These are phyloP conservation scores for Stagonosporopsis rhizophila DNA, from an alignment of 2,329 filamentous ascomycete genomes.

Conservation along the genomic window DNA sequence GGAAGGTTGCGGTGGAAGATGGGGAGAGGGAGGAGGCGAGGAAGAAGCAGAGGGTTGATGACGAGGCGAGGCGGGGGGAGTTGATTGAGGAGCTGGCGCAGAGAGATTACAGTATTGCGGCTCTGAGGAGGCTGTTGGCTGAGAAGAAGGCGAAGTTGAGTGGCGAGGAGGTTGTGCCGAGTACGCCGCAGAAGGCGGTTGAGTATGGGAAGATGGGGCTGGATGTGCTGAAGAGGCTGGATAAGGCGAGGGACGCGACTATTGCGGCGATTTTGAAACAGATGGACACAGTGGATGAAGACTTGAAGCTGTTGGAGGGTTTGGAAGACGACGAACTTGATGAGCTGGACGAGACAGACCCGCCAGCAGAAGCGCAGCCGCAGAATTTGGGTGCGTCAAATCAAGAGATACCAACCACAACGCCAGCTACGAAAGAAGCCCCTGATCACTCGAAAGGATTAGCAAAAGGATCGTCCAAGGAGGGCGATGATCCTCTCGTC, in stretches of 20 bases:
- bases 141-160: slow-evolving; percentile 51
- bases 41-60: slow-evolving; percentile 48
- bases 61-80: slow-evolving; percentile 45
- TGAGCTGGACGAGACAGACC: slow-evolving; percentile 14
- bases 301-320: slow-evolving; percentile 37
- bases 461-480: not conserved
- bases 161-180: slow-evolving; percentile 29
- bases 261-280: slow-evolving; percentile 60
- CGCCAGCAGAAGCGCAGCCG: not conserved
- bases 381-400: not conserved
- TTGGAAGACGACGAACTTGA: slow-evolving; percentile 32
- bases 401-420: not conserved
- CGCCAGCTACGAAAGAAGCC: not conserved
- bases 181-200: slow-evolving; percentile 41
- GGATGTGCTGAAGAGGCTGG: slow-evolving; percentile 51
- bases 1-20: slow-evolving; percentile 43
- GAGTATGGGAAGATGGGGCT: slow-evolving; percentile 55
- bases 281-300: slow-evolving; percentile 59
- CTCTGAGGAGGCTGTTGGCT: slow-evolving; percentile 55
- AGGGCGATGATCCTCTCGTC: not conserved
- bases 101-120: slow-evolving; percentile 57
- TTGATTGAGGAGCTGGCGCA: slow-evolving; percentile 49
- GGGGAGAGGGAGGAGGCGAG: slow-evolving; percentile 44
- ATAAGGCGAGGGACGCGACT: slow-evolving; percentile 61
- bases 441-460: not conserved